Evolutionary conservation across 208 protist species (phyloP), one percentile per base, ranked within the genome.

Genomic region (Leishmania gerbilli): DNA sequence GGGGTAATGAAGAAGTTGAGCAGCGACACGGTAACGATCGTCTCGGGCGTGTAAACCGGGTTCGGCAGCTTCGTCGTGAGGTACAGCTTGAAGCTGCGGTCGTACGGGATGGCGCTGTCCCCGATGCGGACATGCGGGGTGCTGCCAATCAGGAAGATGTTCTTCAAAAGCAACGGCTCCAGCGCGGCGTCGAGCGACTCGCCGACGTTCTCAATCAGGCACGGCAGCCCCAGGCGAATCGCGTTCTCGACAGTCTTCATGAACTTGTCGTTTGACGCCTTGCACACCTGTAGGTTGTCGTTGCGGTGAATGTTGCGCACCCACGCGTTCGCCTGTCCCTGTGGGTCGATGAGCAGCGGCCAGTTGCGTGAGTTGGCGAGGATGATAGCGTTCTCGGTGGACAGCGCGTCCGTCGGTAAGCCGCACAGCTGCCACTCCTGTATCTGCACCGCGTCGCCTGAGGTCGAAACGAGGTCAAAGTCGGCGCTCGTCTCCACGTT

Each of bases 1-100:
- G 92, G 95, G 42, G 99, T 99, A 81, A 99, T 99, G 84, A 99
- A 99, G 91, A 99, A 99, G 90, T 99, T 99, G 17, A 99, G 88
- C 74, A 99, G 86, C 37, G 97, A 99, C 55, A 99, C 98, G 74
- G 99, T 99, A 31, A 99, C 98, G 62, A 96, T 95, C 37, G 93
- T 94, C 90, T 99, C 99, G 11, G 99, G 99, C 6, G 96, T 97
- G 92, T 99, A 99, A 74, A 93, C 92, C 45, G 99, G 98, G 86
- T 99, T 99, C 2, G 98, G 97, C 65, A 99, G 89, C 91, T 99
- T 99, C 47, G 99, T 99, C 74, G 98, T 99, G 87, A 99, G 98
- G 91, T 99, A 99, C 64, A 99, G 90, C 80, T 91, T 93, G 91
- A 99, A 99, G 81, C 97, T 97, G 40, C 79, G 83, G 88, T 99